Conservation (phyloP, 2,329 filamentous ascomycete genomes). For the Pseudogymnoascus sp. region DNA sequence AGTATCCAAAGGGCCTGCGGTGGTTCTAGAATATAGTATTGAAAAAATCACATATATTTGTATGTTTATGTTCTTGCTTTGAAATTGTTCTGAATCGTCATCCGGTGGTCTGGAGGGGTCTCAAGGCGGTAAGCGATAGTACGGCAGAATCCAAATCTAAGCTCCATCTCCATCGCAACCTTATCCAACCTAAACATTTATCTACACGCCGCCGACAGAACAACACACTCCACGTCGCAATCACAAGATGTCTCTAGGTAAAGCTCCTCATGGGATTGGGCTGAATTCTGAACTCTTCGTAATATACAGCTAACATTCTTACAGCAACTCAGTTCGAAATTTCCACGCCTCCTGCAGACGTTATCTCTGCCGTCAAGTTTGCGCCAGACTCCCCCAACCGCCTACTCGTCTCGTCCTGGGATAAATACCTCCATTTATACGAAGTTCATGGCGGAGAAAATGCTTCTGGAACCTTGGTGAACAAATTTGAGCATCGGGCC, state of each 20-base stretch:
- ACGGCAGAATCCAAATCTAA: slow-evolving; percentile 8
- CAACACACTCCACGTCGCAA: background rate
- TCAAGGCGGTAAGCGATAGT: slow-evolving; percentile 1
- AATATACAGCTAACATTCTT: slow-evolving; percentile 6
- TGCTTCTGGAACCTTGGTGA: slow-evolving; percentile 51
- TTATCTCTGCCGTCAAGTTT: slow-evolving; percentile 79
- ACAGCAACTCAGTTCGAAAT: slow-evolving; percentile 72
- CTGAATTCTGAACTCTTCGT: too few relatives aligned
- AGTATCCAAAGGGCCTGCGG: background rate
- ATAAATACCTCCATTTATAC: slow-evolving; percentile 85
- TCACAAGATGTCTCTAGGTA: slow-evolving; percentile 6
- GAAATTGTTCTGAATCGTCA: slow-evolving; percentile 5
- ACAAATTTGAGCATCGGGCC: slow-evolving; percentile 70
- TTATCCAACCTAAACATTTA: slow-evolving; percentile 6
- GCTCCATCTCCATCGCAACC: slow-evolving; percentile 6
- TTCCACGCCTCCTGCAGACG: slow-evolving; percentile 72
- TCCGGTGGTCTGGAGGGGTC: slow-evolving; percentile 1
- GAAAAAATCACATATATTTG: background rate
- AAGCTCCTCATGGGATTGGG: background rate
- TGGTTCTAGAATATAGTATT: background rate
- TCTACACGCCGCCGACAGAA: background rate
- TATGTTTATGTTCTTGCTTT: background rate
- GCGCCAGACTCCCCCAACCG: slow-evolving; percentile 65
- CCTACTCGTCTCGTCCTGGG: slow-evolving; percentile 91
- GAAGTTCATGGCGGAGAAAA: slow-evolving; percentile 53